Percentiles rank a stretch among this genome's conserved stretches.
Evolutionary conservation across 2,329 filamentous ascomycete species (phyloP).

Genomic region (Penicillium sp.): DNA sequence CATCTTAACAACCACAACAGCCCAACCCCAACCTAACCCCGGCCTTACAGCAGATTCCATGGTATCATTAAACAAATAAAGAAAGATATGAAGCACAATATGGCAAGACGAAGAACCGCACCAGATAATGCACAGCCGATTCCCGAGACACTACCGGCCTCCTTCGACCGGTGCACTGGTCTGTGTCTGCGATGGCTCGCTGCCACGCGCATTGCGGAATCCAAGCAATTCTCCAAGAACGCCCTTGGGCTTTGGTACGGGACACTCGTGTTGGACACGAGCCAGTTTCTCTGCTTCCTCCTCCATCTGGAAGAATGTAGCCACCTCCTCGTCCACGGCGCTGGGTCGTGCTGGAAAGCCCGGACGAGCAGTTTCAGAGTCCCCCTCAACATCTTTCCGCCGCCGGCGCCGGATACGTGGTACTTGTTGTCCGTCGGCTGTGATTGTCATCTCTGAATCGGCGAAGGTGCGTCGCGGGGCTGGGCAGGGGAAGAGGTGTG

Average conservation of each 20-base stretch:
- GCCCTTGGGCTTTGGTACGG: slow-evolving; percentile 85
- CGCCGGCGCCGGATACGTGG: slow-evolving; percentile 39
- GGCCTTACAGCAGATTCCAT: slow-evolving; percentile 19
- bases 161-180: slow-evolving; percentile 19
- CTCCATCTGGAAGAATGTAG: slow-evolving; percentile 44
- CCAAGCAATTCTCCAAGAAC: slow-evolving; percentile 74
- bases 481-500: slow-evolving; percentile 89
- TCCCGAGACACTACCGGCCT: slow-evolving; percentile 9
- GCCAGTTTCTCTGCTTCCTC: slow-evolving; percentile 42
- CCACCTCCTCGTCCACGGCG: slow-evolving; percentile 44
- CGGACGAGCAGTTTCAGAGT: slow-evolving; percentile 16
- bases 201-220: slow-evolving; percentile 53
- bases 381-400: slow-evolving; percentile 34
- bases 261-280: slow-evolving; percentile 71
- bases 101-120: neutral
- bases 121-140: slow-evolving; percentile 1
- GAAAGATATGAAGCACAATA: slow-evolving; percentile 11
- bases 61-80: slow-evolving; percentile 29
- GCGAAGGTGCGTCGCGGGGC: slow-evolving; percentile 74
- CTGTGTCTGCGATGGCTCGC: slow-evolving; percentile 14
- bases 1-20: slow-evolving; percentile 2
- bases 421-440: slow-evolving; percentile 46
- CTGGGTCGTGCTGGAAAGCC: slow-evolving; percentile 19
- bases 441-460: slow-evolving; percentile 59
- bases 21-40: neutral